These are phyloP conservation scores for Gossypium davidsonii DNA, from an alignment of 441 rosid genomes.

Conservation along the genomic window DNA sequence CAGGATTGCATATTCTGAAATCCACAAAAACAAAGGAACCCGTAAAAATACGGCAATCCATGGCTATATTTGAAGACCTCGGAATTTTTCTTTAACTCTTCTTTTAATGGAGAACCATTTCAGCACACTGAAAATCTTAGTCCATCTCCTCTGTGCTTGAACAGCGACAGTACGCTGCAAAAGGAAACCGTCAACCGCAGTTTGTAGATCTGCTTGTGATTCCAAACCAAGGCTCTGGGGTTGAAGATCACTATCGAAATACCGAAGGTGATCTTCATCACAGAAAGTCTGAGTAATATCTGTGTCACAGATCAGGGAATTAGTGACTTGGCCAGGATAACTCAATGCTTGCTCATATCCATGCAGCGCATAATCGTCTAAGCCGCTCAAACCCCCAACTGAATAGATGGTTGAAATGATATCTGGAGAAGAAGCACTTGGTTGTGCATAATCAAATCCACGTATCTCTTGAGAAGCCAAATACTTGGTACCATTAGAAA, in stretches of 20 bases:
- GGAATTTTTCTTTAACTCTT: constrained; percentile 37
- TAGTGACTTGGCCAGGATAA: constrained; percentile 45
- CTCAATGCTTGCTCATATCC: constrained; percentile 42
- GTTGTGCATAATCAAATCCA: constrained; percentile 56
- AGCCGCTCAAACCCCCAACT: constrained; percentile 37
- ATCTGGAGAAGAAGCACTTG: constrained; percentile 51
- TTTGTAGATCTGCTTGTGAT: constrained; percentile 52
- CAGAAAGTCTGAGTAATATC: constrained; percentile 58
- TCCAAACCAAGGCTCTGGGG: constrained; percentile 45
- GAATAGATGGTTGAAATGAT: constrained; percentile 51
- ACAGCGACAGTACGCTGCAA: constrained; percentile 29
- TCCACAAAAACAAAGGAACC: neutral
- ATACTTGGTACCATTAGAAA: constrained; percentile 31
- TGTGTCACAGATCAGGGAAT: constrained; percentile 46
- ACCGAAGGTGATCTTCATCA: constrained; percentile 59
- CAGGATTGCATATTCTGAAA: neutral
- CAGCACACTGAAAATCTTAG: constrained; percentile 66
- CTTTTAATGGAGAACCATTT: constrained; percentile 69
- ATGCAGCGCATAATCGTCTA: constrained; percentile 53
- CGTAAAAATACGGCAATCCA: neutral
- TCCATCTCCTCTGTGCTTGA: constrained; percentile 81
- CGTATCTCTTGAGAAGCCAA: constrained; percentile 34
- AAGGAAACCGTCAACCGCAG: constrained; percentile 47
- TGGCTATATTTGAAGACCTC: constrained; percentile 25
- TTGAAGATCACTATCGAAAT: constrained; percentile 35